phyloP scores from a whole-genome alignment of 1,284 basidiomycete species.

The Fomitopsis palustris region DNA sequence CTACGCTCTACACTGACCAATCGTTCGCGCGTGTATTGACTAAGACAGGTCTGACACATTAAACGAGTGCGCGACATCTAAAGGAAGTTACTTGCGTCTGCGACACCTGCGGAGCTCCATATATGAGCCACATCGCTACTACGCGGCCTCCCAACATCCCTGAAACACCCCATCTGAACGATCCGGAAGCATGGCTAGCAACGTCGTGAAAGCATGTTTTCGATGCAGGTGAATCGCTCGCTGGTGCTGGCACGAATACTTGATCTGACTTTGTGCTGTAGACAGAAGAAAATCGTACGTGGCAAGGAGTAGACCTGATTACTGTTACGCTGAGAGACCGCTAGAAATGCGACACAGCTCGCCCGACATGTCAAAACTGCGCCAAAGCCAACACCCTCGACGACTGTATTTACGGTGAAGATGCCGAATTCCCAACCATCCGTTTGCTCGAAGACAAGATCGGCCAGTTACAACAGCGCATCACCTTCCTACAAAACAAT shows the following conservation, averaged over 20 bases:
- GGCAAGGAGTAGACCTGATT: not conserved
- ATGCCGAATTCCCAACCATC: conserved; percentile 21
- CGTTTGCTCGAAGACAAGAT: conserved; percentile 23
- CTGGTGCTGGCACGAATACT: not conserved
- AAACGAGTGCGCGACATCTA: too few relatives aligned
- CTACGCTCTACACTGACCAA: too few relatives aligned
- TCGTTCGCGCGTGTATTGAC: too few relatives aligned
- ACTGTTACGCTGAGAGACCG: not conserved
- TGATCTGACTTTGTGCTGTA: not conserved
- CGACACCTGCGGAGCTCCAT: too few relatives aligned
- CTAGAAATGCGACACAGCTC: conserved; percentile 28
- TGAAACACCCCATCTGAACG: not conserved
- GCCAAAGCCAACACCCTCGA: conserved; percentile 18
- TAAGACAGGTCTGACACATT: too few relatives aligned
- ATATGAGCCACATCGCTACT: too few relatives aligned
- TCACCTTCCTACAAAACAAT: not conserved
- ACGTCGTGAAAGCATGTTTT: not conserved
- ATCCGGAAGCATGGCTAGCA: not conserved
- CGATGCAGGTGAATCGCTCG: not conserved
- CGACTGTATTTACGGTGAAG: conserved; percentile 30
- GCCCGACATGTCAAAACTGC: conserved; percentile 27
- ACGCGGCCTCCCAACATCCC: too few relatives aligned
- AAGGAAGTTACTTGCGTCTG: too few relatives aligned
- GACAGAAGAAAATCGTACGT: not conserved
- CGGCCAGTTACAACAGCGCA: not conserved